Percentiles rank a stretch among this genome's conserved stretches.
These are phyloP conservation scores for Venturiaceae sp. DNA, from an alignment of 2,329 filamentous ascomycete genomes.

Conservation along the genomic window DNA sequence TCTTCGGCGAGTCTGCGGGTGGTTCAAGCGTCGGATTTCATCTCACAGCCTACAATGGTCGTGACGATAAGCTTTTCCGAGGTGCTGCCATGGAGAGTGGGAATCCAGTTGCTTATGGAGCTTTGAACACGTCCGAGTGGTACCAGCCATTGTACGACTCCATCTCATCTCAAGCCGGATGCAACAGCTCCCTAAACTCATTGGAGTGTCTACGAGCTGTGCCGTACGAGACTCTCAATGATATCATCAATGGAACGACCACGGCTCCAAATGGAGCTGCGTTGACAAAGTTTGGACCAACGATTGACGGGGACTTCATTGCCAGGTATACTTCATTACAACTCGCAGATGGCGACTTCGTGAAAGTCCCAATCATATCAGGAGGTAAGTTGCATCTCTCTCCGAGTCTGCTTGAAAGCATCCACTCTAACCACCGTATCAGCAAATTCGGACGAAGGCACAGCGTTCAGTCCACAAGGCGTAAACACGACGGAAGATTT, in stretches of 20 bases:
- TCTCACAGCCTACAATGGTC: conserved; percentile 36
- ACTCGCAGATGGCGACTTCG: conserved; percentile 48
- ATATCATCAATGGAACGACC: conserved; percentile 37
- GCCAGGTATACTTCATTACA: conserved; percentile 42
- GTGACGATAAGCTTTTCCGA: conserved; percentile 37
- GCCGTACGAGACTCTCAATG: conserved; percentile 49
- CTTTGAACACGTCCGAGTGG: conserved; percentile 8
- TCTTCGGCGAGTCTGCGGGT: conserved; percentile 36
- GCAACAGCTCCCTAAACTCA: conserved; percentile 27
- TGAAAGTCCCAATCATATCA: conserved; percentile 53
- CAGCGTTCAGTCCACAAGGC: conserved; percentile 41
- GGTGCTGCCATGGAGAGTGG: conserved; percentile 37
- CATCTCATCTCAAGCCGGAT: conserved; percentile 51
- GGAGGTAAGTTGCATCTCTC: conserved; percentile 24
- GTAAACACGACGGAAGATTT: conserved; percentile 49
- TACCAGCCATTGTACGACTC: conserved; percentile 53
- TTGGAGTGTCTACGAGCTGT: conserved; percentile 45
- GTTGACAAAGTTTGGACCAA: conserved; percentile 18
- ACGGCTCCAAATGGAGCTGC: conserved; percentile 12
- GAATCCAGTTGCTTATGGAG: conserved; percentile 23
- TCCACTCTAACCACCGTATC: background rate
- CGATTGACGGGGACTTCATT: conserved; percentile 49
- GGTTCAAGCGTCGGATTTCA: conserved; percentile 34
- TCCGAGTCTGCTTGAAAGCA: background rate
- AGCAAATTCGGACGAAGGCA: conserved; percentile 57